phyloP scores from a whole-genome alignment of 2,329 filamentous ascomycete species.

The Phaeosphaeria sp. region DNA sequence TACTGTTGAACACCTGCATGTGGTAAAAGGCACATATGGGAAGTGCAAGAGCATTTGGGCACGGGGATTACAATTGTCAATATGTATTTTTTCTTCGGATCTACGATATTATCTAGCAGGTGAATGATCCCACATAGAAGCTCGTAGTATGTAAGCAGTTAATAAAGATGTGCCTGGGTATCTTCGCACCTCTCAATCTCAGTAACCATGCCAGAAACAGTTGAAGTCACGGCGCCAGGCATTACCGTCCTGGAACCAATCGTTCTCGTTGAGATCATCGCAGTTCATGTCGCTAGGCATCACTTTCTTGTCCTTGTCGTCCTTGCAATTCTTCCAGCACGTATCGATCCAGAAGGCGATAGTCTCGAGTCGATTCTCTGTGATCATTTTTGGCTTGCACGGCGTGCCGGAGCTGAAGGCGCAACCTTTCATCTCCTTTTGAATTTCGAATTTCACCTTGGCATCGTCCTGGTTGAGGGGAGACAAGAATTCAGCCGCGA shows the following conservation, averaged over 20 bases:
- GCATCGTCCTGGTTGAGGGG: slow-evolving; percentile 2
- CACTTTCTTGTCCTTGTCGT: not conserved
- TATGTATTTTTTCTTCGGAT: too few relatives aligned
- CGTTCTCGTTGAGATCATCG: slow-evolving; percentile 3
- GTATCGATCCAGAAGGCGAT: slow-evolving; percentile 7
- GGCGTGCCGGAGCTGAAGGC: not conserved
- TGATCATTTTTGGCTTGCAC: slow-evolving; percentile 13
- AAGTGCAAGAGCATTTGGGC: too few relatives aligned
- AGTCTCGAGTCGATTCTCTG: slow-evolving; percentile 13
- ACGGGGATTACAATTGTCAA: too few relatives aligned
- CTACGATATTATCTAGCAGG: too few relatives aligned
- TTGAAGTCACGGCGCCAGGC: slow-evolving; percentile 1
- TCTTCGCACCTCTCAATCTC: not conserved
- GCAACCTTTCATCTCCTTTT: slow-evolving; percentile 10
- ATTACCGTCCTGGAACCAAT: slow-evolving; percentile 1
- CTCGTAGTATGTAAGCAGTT: too few relatives aligned
- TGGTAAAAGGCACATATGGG: too few relatives aligned
- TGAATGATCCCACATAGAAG: too few relatives aligned
- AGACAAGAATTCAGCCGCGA: slow-evolving; percentile 5
- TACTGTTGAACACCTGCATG: too few relatives aligned
- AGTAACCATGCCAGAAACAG: slow-evolving; percentile 5
- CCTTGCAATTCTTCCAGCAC: not conserved
- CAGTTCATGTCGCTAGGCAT: not conserved
- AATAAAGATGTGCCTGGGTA: too few relatives aligned
- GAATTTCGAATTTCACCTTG: slow-evolving; percentile 11